Percentiles rank a stretch among this genome's conserved stretches.
phyloP scores from a whole-genome alignment of 306 rosid genomes.

The Albizia julibrissin region DNA sequence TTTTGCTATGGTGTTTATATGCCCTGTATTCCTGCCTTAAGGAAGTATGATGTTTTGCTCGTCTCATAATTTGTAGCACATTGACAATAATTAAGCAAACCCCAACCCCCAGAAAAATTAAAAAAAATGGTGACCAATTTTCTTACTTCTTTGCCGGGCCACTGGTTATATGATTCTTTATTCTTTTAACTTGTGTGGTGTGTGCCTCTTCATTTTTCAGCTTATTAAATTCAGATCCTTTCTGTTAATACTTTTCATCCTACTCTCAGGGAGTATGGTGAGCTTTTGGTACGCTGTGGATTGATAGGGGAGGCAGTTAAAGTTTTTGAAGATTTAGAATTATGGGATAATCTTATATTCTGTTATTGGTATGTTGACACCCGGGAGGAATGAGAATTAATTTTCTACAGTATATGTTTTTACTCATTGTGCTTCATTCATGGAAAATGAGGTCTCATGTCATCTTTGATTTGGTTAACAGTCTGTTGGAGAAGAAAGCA shows the following conservation, averaged over 20 bases:
- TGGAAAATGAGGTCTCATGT: conserved; percentile 31
- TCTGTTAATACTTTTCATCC: conserved; percentile 5
- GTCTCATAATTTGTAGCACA: background rate
- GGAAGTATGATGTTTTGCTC: conserved; percentile 62
- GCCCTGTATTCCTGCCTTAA: conserved; percentile 81
- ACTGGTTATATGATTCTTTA: background rate
- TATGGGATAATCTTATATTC: conserved; percentile 91
- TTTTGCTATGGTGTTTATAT: conserved; percentile 62
- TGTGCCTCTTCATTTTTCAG: background rate
- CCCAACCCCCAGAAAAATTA: background rate
- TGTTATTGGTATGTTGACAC: conserved; percentile 73
- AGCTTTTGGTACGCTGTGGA: conserved; percentile 85
- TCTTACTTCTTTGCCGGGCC: background rate
- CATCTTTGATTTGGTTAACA: conserved; percentile 40
- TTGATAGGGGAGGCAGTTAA: conserved; percentile 89
- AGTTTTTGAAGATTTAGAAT: conserved; percentile 88
- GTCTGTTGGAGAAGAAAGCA: conserved; percentile 92
- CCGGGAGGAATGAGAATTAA: conserved; percentile 18
- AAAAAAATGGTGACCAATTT: background rate
- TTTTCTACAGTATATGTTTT: background rate
- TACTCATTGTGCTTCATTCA: conserved; percentile 17
- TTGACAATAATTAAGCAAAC: background rate
- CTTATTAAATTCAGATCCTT: conserved; percentile 14
- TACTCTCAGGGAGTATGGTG: conserved; percentile 83
- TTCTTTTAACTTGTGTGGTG: background rate